phyloP scores from a whole-genome alignment of 2,329 filamentous ascomycete species.

The Exophiala lecanii-corni region DNA sequence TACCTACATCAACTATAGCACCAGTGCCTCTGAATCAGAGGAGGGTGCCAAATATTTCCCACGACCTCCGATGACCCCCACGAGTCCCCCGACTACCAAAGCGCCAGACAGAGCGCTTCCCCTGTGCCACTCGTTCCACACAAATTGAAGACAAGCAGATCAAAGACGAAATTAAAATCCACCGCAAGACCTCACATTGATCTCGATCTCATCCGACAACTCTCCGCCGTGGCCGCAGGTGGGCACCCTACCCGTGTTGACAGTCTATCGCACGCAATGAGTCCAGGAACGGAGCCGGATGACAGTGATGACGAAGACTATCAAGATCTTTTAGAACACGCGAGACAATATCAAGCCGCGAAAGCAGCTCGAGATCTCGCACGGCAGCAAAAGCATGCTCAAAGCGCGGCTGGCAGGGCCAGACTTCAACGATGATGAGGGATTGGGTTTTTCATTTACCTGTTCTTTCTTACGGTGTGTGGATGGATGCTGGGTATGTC shows the following conservation, averaged over 20 bases:
- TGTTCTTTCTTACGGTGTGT: too few relatives aligned
- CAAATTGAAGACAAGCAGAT: conserved; percentile 3
- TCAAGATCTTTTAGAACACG: conserved; percentile 8
- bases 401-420: not conserved
- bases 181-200: not conserved
- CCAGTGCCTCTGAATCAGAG: conserved; percentile 17
- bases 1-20: conserved; percentile 23
- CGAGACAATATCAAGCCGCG: conserved; percentile 4
- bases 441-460: too few relatives aligned
- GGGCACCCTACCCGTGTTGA: conserved; percentile 15
- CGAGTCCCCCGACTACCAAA: conserved; percentile 9
- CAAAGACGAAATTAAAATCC: conserved; percentile 3
- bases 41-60: conserved; percentile 18
- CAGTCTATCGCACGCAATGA: conserved; percentile 6
- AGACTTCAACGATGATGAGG: not conserved
- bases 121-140: conserved; percentile 10
- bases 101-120: conserved; percentile 15
- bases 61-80: conserved; percentile 8
- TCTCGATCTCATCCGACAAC: conserved; percentile 4
- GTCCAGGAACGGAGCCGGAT: conserved; percentile 2
- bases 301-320: conserved; percentile 12
- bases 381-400: not conserved
- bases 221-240: conserved; percentile 8
- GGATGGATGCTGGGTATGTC: too few relatives aligned
- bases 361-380: conserved; percentile 2